These are phyloP conservation scores for Geopyxis carbonaria DNA, from an alignment of 495 filamentous ascomycete species.

Conservation along the genomic window DNA sequence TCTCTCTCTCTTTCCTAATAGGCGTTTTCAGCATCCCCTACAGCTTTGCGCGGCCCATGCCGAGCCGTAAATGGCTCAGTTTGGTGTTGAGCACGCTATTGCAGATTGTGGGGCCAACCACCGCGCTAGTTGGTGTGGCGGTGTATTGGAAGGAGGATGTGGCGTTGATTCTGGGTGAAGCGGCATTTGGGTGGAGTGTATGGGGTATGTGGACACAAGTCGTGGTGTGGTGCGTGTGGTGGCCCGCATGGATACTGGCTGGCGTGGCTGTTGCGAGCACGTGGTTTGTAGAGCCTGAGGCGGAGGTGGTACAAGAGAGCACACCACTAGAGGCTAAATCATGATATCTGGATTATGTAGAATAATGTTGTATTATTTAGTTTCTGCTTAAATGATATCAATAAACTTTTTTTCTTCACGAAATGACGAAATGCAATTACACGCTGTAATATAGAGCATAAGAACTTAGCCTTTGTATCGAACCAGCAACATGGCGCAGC, in stretches of 20 bases:
- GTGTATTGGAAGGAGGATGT: slow-evolving; percentile 35
- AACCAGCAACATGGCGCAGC: slow-evolving; percentile 34
- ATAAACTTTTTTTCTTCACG: too few relatives aligned
- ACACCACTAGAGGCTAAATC: too few relatives aligned
- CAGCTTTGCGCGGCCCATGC: slow-evolving; percentile 45
- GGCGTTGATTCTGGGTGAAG: slow-evolving; percentile 46
- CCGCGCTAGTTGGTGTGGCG: slow-evolving; percentile 39
- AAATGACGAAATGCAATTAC: too few relatives aligned
- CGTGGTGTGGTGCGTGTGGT: slow-evolving; percentile 95
- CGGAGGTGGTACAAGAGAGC: slow-evolving; percentile 4
- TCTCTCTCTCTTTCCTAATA: slow-evolving; percentile 73
- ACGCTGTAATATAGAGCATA: too few relatives aligned
- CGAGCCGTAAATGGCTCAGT: slow-evolving; percentile 18
- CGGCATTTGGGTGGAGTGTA: slow-evolving; percentile 79
- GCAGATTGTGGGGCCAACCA: slow-evolving; percentile 46
- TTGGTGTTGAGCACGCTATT: slow-evolving; percentile 28
- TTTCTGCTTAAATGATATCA: too few relatives aligned
- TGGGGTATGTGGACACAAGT: slow-evolving; percentile 81
- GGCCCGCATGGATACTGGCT: slow-evolving; percentile 80
- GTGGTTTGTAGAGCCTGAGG: slow-evolving; percentile 10
- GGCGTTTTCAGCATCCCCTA: slow-evolving; percentile 63
- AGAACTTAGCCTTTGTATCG: too few relatives aligned
- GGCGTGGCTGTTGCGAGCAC: slow-evolving; percentile 28
- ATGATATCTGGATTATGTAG: too few relatives aligned
- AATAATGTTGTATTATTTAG: too few relatives aligned